Evolutionary conservation across 495 filamentous ascomycete species (phyloP).

Genomic region (Evernia prunastri): DNA sequence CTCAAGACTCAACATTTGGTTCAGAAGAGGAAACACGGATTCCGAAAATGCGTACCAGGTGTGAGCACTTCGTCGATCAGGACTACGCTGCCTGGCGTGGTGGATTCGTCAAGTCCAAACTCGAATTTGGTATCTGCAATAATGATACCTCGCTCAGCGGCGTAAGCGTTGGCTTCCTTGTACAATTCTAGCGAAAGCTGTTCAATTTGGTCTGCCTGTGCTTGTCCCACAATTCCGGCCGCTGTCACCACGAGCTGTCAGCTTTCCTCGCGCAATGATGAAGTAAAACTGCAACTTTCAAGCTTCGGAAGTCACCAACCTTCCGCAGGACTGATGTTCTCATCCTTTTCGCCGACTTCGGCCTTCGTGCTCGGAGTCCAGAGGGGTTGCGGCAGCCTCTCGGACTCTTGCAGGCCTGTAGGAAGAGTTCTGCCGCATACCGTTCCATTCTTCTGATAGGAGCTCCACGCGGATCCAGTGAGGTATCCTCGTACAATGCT

Average conservation of each 20-base stretch:
- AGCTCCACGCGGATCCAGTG: constrained; percentile 85
- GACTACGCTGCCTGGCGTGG: constrained; percentile 56
- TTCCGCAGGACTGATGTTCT: constrained; percentile 77
- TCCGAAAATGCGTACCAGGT: no score
- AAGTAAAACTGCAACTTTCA: neutral
- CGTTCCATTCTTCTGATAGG: constrained; percentile 67
- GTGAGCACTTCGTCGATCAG: constrained; percentile 91
- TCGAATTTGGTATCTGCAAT: constrained; percentile 89
- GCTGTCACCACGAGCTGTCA: constrained; percentile 37
- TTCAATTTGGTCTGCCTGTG: constrained; percentile 69
- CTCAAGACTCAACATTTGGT: no score
- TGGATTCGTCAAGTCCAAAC: constrained; percentile 67
- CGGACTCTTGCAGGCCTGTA: constrained; percentile 62
- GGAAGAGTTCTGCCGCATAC: constrained; percentile 71
- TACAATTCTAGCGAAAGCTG: constrained; percentile 67
- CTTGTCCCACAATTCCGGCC: constrained; percentile 60
- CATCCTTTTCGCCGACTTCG: constrained; percentile 72
- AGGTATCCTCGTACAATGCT: constrained; percentile 90
- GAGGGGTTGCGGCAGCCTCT: constrained; percentile 62
- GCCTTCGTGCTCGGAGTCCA: constrained; percentile 94
- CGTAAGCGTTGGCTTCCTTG: constrained; percentile 65
- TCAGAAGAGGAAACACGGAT: no score
- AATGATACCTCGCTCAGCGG: constrained; percentile 73
- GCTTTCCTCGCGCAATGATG: neutral
- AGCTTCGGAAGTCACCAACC: constrained; percentile 20